Evolutionary conservation across 2,329 filamentous ascomycete species (phyloP).

Genomic region (Neonectria neomacrospora): DNA sequence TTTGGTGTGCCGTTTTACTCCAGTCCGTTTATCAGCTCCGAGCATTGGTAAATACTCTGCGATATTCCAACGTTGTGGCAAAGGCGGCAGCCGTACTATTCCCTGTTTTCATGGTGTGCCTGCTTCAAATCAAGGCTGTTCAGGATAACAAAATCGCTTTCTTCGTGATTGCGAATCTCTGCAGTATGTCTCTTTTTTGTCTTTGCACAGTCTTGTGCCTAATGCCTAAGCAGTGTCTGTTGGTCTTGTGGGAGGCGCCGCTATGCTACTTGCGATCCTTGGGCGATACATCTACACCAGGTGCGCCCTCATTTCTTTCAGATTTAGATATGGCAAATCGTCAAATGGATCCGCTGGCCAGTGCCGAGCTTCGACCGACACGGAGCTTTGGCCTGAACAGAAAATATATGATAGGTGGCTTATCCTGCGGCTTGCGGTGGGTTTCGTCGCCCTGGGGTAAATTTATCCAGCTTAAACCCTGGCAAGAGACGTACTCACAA

Average conservation of each 20-base stretch:
- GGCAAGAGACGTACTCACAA: neutral
- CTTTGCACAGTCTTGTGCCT: neutral
- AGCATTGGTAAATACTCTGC: conserved; percentile 7
- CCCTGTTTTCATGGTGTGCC: conserved; percentile 8
- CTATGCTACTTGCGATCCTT: conserved; percentile 26
- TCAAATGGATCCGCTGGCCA: conserved; percentile 1
- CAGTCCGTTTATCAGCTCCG: conserved; percentile 23
- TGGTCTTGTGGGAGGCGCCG: conserved; percentile 21
- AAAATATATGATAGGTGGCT: conserved; percentile 59
- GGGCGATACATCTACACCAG: conserved; percentile 26
- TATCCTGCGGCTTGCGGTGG: conserved; percentile 57
- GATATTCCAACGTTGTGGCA: conserved; percentile 17
- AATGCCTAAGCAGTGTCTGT: conserved; percentile 17
- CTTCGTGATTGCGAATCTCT: conserved; percentile 23
- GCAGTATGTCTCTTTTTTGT: conserved; percentile 11
- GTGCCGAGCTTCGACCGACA: neutral
- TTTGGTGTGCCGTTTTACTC: conserved; percentile 52
- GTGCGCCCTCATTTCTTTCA: conserved; percentile 21
- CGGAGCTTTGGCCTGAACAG: conserved; percentile 22
- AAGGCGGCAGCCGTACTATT: conserved; percentile 20
- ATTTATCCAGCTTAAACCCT: conserved; percentile 12
- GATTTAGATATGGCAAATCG: conserved; percentile 21
- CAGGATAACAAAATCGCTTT: conserved; percentile 15
- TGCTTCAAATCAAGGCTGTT: conserved; percentile 13
- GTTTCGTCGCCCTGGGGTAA: conserved; percentile 54